phyloP scores from a whole-genome alignment of 2,329 filamentous ascomycete genomes.

The Triangularia setosa region DNA sequence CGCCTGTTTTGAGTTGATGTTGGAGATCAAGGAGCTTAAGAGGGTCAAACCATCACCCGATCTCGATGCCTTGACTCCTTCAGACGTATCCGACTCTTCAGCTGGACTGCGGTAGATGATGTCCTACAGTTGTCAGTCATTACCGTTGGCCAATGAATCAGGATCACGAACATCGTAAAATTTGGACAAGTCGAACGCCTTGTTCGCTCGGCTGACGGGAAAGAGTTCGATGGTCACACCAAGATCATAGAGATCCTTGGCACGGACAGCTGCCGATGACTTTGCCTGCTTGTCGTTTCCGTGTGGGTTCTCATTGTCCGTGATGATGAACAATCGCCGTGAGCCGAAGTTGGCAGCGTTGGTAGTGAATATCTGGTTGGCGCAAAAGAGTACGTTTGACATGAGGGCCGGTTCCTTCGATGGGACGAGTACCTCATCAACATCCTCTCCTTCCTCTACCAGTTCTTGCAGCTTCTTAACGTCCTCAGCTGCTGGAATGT shows the following conservation, averaged over 20 bases:
- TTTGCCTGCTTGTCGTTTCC: constrained; percentile 65
- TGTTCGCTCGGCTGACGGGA: constrained; percentile 69
- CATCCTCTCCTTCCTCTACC: constrained; percentile 73
- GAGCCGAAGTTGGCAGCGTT: constrained; percentile 94
- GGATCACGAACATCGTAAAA: constrained; percentile 75
- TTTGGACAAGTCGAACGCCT: constrained; percentile 72
- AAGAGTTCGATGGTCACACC: constrained; percentile 91
- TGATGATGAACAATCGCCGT: constrained; percentile 89
- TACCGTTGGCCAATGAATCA: neutral
- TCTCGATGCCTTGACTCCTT: constrained; percentile 59
- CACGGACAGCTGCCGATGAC: constrained; percentile 76
- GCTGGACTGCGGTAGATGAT: constrained; percentile 80
- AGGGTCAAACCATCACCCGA: constrained; percentile 73
- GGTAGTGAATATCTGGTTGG: constrained; percentile 93
- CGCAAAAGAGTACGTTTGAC: constrained; percentile 88
- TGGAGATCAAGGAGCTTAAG: constrained; percentile 75
- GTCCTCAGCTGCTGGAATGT: constrained; percentile 80
- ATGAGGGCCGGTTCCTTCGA: constrained; percentile 70
- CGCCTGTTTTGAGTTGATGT: constrained; percentile 85
- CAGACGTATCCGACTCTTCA: constrained; percentile 61
- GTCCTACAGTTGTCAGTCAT: constrained; percentile 51
- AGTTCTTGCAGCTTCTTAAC: constrained; percentile 75
- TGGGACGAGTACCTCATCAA: constrained; percentile 64
- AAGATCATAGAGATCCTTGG: constrained; percentile 92
- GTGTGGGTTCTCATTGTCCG: constrained; percentile 88